A percentile compares a stretch with the other conserved stretches of the same genome.
These are phyloP conservation scores for Syzygium aromaticum DNA, from an alignment of 345 rosid genomes.

Conservation along the genomic window DNA sequence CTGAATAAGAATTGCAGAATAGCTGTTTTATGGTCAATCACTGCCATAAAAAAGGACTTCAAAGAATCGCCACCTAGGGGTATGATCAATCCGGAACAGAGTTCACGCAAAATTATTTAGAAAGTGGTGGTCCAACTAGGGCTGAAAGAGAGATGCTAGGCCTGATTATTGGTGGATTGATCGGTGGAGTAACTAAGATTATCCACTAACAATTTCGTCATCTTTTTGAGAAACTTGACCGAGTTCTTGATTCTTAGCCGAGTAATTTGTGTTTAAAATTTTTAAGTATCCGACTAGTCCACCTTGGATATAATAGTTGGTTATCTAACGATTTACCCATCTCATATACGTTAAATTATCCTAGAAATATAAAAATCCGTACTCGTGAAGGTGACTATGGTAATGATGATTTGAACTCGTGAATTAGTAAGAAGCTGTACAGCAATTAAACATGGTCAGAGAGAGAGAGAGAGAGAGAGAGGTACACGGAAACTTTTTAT, in stretches of 20 bases:
- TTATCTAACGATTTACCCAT: not conserved
- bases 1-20: not conserved
- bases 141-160: not conserved
- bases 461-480: rapidly evolving
- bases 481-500: not conserved
- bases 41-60: not conserved
- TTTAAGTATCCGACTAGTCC: not conserved
- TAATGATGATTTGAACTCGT: not conserved
- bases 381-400: not conserved
- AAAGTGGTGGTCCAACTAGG: not conserved
- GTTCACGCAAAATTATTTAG: not conserved
- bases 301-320: not conserved
- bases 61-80: not conserved
- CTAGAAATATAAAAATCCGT: not conserved
- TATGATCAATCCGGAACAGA: not conserved
- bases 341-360: not conserved
- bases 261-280: not conserved
- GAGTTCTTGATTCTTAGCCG: not conserved
- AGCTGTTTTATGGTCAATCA: not conserved
- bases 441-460: too few species aligned
- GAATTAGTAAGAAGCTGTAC: too few species aligned
- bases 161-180: not conserved
- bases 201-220: not conserved
- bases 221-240: not conserved
- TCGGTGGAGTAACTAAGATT: not conserved